Evolutionary conservation across 352 stramenopile genomes (phyloP).

Genomic region (Phytophthora tubulina): DNA sequence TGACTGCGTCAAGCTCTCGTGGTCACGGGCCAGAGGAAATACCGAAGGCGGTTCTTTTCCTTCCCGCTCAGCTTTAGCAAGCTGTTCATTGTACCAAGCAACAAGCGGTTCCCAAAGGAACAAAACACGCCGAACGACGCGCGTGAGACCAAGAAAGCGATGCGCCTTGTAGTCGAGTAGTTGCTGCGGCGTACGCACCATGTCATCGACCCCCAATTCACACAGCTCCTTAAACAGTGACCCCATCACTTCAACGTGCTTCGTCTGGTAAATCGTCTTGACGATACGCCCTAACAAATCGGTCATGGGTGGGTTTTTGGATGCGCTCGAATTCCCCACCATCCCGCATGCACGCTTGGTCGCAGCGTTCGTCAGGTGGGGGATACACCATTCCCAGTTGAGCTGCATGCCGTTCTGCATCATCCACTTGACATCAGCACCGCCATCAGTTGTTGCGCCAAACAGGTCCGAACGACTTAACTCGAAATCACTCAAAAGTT

Average conservation of each 20-base stretch:
- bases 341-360: no score
- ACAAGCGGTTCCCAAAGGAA: background rate
- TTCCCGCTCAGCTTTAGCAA: background rate
- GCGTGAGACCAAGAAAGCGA: background rate
- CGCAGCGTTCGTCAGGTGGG: no score
- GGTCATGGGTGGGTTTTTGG: no score
- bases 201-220: background rate
- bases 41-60: background rate
- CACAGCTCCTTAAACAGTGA: background rate
- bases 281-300: no score
- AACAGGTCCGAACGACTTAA: no score
- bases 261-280: background rate
- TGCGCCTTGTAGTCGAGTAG: background rate
- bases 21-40: background rate
- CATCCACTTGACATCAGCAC: no score
- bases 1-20: background rate
- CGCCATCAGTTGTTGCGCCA: no score
- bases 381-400: no score
- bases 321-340: no score
- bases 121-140: background rate
- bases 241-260: background rate
- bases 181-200: background rate
- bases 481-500: no score
- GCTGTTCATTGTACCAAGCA: background rate
- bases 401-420: no score